Percentiles rank a stretch among this genome's conserved stretches.
Conservation (phyloP, 306 rosid species). For the Styphnolobium japonicum region DNA sequence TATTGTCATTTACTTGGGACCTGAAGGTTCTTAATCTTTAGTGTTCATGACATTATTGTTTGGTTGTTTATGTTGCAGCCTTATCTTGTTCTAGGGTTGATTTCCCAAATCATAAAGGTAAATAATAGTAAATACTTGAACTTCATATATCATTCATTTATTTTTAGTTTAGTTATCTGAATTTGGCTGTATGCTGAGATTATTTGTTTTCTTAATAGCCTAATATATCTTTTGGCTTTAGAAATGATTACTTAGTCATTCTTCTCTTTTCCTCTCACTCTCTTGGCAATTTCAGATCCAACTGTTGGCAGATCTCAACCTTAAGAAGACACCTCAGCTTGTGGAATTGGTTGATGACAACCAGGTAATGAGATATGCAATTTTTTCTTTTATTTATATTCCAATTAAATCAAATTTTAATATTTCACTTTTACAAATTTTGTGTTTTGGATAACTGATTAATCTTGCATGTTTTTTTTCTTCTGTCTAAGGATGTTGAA, state of each 20-base stretch:
- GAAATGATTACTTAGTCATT: conserved; percentile 12
- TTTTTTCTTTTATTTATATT: not conserved
- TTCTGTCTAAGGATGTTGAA: conserved; percentile 83
- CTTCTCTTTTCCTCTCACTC: conserved; percentile 12
- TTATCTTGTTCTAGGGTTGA: conserved; percentile 84
- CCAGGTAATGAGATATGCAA: conserved; percentile 45
- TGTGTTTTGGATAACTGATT: conserved; percentile 10
- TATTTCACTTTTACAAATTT: not conserved
- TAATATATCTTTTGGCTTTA: conserved; percentile 5
- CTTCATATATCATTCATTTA: conserved; percentile 8
- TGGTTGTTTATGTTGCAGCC: conserved; percentile 66
- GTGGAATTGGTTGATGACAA: conserved; percentile 86
- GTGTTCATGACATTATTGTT: conserved; percentile 22
- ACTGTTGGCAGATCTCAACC: conserved; percentile 90
- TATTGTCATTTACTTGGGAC: not conserved
- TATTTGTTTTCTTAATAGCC: not conserved
- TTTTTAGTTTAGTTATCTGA: conserved; percentile 8
- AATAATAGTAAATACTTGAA: conserved; percentile 70
- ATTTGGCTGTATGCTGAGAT: not conserved
- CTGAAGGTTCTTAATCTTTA: not conserved
- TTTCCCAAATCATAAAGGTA: conserved; percentile 98
- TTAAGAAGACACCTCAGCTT: conserved; percentile 97
- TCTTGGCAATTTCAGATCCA: conserved; percentile 70
- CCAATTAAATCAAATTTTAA: not conserved
- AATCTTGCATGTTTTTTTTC: conserved; percentile 14